A percentile compares a stretch with the other conserved stretches of the same genome.
These are phyloP conservation scores for Trichomonas vaginalis DNA, from an alignment of 208 protist genomes.

Conservation along the genomic window DNA sequence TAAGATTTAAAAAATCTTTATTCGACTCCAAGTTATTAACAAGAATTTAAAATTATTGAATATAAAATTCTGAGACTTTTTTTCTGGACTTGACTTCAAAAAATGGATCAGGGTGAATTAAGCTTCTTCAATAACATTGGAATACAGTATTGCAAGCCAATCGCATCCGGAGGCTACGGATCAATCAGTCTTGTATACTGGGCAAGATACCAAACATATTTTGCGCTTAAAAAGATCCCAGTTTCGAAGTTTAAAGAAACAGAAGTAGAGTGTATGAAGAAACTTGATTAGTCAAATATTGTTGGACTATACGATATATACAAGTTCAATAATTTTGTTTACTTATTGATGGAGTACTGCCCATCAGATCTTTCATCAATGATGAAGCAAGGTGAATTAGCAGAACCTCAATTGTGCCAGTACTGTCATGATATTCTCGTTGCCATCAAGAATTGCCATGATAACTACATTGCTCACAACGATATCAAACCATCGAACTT, in stretches of 20 bases:
- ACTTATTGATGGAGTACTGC: not conserved
- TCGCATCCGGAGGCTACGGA: not conserved
- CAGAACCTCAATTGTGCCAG: not conserved
- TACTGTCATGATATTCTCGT: not conserved
- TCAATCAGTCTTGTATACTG: not conserved
- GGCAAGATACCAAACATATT: not conserved
- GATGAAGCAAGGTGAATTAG: not conserved
- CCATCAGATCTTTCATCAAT: not conserved
- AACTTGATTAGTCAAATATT: not conserved
- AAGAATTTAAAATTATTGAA: too few relatives aligned
- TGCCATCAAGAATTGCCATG: too few relatives aligned
- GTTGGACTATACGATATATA: not conserved
- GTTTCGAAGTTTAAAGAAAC: not conserved
- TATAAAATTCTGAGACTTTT: too few relatives aligned
- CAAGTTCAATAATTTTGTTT: not conserved
- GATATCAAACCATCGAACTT: conserved; percentile 70
- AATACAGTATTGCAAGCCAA: not conserved
- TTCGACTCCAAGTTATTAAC: too few relatives aligned
- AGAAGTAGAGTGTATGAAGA: not conserved
- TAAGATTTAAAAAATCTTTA: too few relatives aligned
- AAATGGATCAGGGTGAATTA: not conserved
- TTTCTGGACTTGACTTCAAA: too few relatives aligned
- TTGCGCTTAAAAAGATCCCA: not conserved
- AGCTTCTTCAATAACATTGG: not conserved
- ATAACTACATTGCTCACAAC: conserved; percentile 51